Evolutionary conservation across 1,284 basidiomycete genomes (phyloP).

Genomic region (Cystobasidium slooffiae): DNA sequence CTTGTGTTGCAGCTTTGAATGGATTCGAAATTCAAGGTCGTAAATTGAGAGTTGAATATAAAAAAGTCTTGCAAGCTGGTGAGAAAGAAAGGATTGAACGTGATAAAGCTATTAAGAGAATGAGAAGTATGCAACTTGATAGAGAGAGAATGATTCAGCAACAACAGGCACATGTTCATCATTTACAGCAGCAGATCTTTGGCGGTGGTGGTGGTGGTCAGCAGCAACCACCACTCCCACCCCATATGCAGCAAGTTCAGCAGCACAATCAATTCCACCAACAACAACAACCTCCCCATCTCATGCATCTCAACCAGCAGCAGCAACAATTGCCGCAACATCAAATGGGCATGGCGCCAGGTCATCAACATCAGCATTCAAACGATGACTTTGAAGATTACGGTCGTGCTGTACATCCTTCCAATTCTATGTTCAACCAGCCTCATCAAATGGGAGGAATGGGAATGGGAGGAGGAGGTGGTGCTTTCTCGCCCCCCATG

Average conservation of each 20-base stretch:
- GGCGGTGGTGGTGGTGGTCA: background rate
- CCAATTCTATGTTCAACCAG: slow-evolving; percentile 31
- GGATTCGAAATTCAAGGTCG: slow-evolving; percentile 77
- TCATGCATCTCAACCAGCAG: slow-evolving; percentile 11
- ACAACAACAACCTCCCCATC: background rate
- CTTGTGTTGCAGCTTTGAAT: slow-evolving; percentile 91
- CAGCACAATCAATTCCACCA: background rate
- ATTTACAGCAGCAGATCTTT: slow-evolving; percentile 40
- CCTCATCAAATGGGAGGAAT: background rate
- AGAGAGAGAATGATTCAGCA: slow-evolving; percentile 42
- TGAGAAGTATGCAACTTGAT: slow-evolving; percentile 90
- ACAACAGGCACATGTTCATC: slow-evolving; percentile 33
- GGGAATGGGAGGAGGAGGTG: too few species aligned
- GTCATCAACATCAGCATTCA: slow-evolving; percentile 12
- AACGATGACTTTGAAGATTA: slow-evolving; percentile 46
- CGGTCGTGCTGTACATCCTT: slow-evolving; percentile 43
- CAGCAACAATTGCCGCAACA: slow-evolving; percentile 11
- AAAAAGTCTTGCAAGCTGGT: slow-evolving; percentile 97
- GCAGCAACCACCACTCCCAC: too few species aligned
- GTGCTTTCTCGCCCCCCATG: slow-evolving; percentile 15
- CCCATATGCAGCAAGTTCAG: background rate
- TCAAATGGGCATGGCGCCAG: background rate
- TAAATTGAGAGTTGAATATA: slow-evolving; percentile 98
- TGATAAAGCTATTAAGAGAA: slow-evolving; percentile 96
- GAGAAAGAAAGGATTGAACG: slow-evolving; percentile 99